Percentiles rank a stretch among this genome's conserved stretches.
phyloP scores from a whole-genome alignment of 2,329 filamentous ascomycete genomes.

The Bipolaris victoriae region DNA sequence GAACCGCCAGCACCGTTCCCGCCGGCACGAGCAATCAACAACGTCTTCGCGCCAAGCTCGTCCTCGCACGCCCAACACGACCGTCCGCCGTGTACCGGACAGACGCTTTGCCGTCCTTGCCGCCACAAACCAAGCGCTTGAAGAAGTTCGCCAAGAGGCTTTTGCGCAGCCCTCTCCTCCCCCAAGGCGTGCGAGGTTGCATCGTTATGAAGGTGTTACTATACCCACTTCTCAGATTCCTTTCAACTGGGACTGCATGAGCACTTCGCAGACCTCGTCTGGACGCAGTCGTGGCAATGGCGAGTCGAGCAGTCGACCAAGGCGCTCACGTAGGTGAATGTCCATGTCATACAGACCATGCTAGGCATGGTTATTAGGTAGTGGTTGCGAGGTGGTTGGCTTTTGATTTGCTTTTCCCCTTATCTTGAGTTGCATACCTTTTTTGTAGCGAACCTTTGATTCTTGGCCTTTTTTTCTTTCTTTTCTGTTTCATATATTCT shows the following conservation, averaged over 20 bases:
- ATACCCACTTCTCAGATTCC: slow-evolving; percentile 42
- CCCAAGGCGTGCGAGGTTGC: slow-evolving; percentile 38
- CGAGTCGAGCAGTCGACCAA: slow-evolving; percentile 32
- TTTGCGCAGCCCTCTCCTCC: slow-evolving; percentile 46
- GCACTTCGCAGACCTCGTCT: slow-evolving; percentile 43
- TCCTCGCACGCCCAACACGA: slow-evolving; percentile 43
- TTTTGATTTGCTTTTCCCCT: neutral
- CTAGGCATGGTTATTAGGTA: neutral
- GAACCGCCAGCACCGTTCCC: slow-evolving; percentile 36
- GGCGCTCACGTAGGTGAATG: slow-evolving; percentile 34
- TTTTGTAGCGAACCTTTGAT: too few relatives aligned
- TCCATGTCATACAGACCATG: neutral
- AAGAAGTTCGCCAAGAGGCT: slow-evolving; percentile 44
- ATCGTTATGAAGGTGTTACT: slow-evolving; percentile 41
- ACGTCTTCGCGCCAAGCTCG: slow-evolving; percentile 33
- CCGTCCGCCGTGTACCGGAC: slow-evolving; percentile 43
- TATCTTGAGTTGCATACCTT: neutral
- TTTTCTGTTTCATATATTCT: neutral
- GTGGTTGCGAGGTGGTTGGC: neutral
- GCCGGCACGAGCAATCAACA: slow-evolving; percentile 35
- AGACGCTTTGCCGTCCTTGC: slow-evolving; percentile 48
- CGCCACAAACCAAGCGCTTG: slow-evolving; percentile 46
- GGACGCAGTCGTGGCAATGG: slow-evolving; percentile 14
- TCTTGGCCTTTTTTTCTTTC: neutral
- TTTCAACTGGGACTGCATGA: slow-evolving; percentile 48